phyloP scores from a whole-genome alignment of 2,329 filamentous ascomycete genomes.

The Sclerotinia spermophila region DNA sequence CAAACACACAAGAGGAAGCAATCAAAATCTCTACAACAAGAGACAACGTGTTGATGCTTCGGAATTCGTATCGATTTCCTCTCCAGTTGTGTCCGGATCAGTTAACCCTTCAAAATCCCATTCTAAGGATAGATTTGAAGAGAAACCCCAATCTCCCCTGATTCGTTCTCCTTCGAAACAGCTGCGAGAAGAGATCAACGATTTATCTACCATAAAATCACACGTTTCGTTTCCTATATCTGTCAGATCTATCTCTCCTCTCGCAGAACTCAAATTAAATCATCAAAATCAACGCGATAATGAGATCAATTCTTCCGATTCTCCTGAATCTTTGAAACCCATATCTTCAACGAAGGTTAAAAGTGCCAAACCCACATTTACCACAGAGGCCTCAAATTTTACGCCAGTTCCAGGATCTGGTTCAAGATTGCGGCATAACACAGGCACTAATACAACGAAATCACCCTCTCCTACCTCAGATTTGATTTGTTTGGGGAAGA shows the following conservation, averaged over 20 bases:
- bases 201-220: neutral
- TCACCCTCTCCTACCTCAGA: neutral
- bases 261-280: neutral
- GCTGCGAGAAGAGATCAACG: neutral
- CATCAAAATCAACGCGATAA: constrained; percentile 13
- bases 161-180: neutral
- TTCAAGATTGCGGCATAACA: neutral
- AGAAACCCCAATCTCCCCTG: neutral
- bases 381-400: neutral
- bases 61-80: constrained; percentile 1
- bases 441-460: too few relatives aligned
- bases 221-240: neutral
- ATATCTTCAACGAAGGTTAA: neutral
- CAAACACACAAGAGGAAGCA: constrained; percentile 15
- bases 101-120: neutral
- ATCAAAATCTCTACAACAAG: constrained; percentile 14
- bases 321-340: neutral
- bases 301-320: neutral
- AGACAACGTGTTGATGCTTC: constrained; percentile 23
- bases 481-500: neutral
- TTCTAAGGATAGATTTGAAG: neutral
- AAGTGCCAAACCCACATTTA: neutral
- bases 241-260: neutral
- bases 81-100: neutral
- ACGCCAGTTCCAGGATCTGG: neutral